Base-by-base conservation (phyloP, 1,284 basidiomycete species). In the Pascua sp. region DNA sequence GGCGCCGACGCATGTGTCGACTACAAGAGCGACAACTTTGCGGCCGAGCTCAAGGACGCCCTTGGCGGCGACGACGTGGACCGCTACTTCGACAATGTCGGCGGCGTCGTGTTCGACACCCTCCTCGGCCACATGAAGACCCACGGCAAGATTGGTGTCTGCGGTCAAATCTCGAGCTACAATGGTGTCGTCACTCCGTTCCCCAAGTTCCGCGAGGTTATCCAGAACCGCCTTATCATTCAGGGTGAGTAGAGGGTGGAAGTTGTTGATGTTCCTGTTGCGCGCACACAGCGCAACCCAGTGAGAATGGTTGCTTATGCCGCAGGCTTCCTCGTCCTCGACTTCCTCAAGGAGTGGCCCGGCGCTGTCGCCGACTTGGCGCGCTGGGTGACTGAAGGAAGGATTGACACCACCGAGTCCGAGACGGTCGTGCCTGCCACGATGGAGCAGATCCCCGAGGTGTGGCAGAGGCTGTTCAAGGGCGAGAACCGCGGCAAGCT, bases 1-100 rank as follows among this genome's bases (percentile, higher is more conserved):
- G 79, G 79, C 1, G 79, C 79, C 40, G 80, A 81, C 68, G 70
- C 69, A 38, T 78, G 77, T n/a, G 67, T 81, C 65, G 79, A 81
- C 64, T 81, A 81, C 77, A 80, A 80, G 69, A 67, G 42, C 2
- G 42, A 42, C n/a, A 42, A 37, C 12, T 51, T 56, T 11, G 49
- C 50, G 16, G 49, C 12, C 8, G 51, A 60, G 47, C 58, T 60
- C 11, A 37, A 38, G 32, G 37, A n/a, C 4, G 58, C 58, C 15
- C 47, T 60, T 9, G 47, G 41, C 13, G 46, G 42, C 17, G 69
- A 67, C 55, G 67, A 67, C 49, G 59, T 67, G 32, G 65, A 66
- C 54, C 62, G 64, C 24, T 78, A 69, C 67, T 73, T 72, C 51
- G 73, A 76, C 55, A 80, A 78, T 49, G 77, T 79, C 55, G 79